Evolutionary conservation across 345 rosid genomes (phyloP).

Genomic region (Trapa incisa): DNA sequence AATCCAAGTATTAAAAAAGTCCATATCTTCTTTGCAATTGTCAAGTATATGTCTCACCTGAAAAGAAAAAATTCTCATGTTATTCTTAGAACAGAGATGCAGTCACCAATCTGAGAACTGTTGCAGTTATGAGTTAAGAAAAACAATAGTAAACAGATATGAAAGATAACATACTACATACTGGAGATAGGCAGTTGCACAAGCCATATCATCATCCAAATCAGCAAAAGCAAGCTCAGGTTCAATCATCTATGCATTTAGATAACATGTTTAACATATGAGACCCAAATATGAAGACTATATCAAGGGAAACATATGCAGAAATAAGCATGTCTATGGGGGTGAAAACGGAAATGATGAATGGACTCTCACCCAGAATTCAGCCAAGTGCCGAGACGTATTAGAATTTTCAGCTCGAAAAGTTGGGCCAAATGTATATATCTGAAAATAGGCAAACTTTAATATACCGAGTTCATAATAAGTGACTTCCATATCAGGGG

Average conservation of each 20-base stretch:
- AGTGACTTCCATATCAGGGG: not conserved
- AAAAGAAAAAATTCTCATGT: conserved; percentile 4
- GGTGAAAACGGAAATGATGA: conserved; percentile 3
- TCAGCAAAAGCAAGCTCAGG: conserved; percentile 99
- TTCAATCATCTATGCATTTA: conserved; percentile 73
- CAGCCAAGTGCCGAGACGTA: conserved; percentile 93
- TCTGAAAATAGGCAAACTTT: conserved; percentile 25
- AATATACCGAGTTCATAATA: not conserved
- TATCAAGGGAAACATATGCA: not conserved
- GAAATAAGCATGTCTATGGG: not conserved
- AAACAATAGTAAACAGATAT: conserved; percentile 17
- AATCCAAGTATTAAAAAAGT: conserved; percentile 90
- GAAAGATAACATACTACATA: conserved; percentile 89
- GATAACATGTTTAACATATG: conserved; percentile 3
- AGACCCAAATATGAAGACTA: not conserved
- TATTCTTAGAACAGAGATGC: conserved; percentile 3
- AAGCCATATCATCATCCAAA: conserved; percentile 94
- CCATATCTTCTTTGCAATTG: conserved; percentile 97
- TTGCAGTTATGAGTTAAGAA: not conserved
- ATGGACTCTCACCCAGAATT: conserved; percentile 85
- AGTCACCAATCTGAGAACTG: not conserved
- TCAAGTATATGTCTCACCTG: conserved; percentile 84
- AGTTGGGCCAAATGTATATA: conserved; percentile 96
- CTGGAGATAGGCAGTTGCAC: conserved; percentile 99
- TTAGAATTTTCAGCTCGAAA: conserved; percentile 97